Evolutionary conservation across 441 rosid genomes (phyloP).

Genomic region (Populus hybrid): DNA sequence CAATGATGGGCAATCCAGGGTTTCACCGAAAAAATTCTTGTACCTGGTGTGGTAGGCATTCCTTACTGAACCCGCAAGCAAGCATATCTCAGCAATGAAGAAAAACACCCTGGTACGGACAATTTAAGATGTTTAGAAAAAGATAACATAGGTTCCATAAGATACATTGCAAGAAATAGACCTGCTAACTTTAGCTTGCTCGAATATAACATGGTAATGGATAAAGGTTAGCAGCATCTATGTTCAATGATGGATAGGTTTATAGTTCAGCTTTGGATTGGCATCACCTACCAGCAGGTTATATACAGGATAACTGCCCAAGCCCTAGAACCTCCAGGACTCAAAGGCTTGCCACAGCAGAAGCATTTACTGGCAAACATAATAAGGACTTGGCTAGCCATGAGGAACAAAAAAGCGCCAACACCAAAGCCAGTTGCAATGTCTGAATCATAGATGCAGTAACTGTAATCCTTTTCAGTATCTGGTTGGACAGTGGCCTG

Average conservation of each 20-base stretch:
- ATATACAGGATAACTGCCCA: slow-evolving; percentile 77
- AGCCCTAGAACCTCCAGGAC: slow-evolving; percentile 75
- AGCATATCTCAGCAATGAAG: slow-evolving; percentile 69
- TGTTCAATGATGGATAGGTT: not conserved
- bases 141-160: not conserved
- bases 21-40: slow-evolving; percentile 38
- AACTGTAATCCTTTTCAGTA: slow-evolving; percentile 39
- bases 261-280: not conserved
- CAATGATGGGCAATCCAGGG: slow-evolving; percentile 49
- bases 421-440: slow-evolving; percentile 74
- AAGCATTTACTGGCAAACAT: slow-evolving; percentile 73
- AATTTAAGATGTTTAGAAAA: not conserved
- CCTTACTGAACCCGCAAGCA: slow-evolving; percentile 81
- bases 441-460: slow-evolving; percentile 75
- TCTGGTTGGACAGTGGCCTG: slow-evolving; percentile 62
- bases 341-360: slow-evolving; percentile 78
- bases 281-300: slow-evolving; percentile 62
- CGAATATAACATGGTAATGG: not conserved
- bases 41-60: slow-evolving; percentile 89
- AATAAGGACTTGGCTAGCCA: slow-evolving; percentile 65
- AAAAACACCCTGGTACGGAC: slow-evolving; percentile 68
- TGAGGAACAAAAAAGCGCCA: slow-evolving; percentile 63
- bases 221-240: not conserved
- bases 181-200: not conserved
- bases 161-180: not conserved